These are phyloP conservation scores for Lachnellula hyalina DNA, from an alignment of 2,329 filamentous ascomycete species.

Conservation along the genomic window DNA sequence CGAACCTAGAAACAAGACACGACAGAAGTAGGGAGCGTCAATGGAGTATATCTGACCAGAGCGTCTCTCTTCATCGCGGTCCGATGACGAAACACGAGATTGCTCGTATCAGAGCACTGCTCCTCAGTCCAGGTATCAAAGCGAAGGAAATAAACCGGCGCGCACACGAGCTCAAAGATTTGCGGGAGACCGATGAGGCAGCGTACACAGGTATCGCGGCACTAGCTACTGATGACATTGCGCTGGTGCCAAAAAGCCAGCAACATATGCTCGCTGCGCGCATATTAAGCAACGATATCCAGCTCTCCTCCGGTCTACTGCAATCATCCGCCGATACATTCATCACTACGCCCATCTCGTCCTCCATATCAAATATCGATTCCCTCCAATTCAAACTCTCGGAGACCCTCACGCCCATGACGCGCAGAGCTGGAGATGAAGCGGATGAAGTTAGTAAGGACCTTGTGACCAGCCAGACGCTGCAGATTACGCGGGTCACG, in stretches of 20 bases:
- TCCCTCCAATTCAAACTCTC: slow-evolving; percentile 36
- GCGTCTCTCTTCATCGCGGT: slow-evolving; percentile 33
- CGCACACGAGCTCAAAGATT: slow-evolving; percentile 36
- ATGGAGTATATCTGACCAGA: slow-evolving; percentile 48
- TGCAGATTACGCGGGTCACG: slow-evolving; percentile 73
- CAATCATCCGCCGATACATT: slow-evolving; percentile 55
- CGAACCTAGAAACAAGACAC: slow-evolving; percentile 33
- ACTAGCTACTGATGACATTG: slow-evolving; percentile 13
- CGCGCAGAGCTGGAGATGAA: slow-evolving; percentile 66
- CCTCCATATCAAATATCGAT: slow-evolving; percentile 42
- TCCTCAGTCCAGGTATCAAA: slow-evolving; percentile 84
- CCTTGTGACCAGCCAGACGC: slow-evolving; percentile 68
- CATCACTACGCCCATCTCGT: slow-evolving; percentile 48
- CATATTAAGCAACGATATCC: slow-evolving; percentile 42
- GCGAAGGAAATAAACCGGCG: slow-evolving; percentile 72
- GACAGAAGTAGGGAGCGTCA: slow-evolving; percentile 32
- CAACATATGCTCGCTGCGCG: slow-evolving; percentile 45
- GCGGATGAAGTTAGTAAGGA: slow-evolving; percentile 75
- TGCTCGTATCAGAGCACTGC: slow-evolving; percentile 68
- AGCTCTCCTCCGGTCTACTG: slow-evolving; percentile 45
- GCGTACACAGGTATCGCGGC: slow-evolving; percentile 23
- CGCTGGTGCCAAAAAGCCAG: slow-evolving; percentile 22
- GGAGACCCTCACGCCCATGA: slow-evolving; percentile 47
- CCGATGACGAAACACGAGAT: slow-evolving; percentile 65
- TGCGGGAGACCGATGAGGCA: slow-evolving; percentile 12